A percentile compares a stretch with the other conserved stretches of the same genome.
Evolutionary conservation across 441 rosid species (phyloP).

Genomic region (Corymbia calophylla): DNA sequence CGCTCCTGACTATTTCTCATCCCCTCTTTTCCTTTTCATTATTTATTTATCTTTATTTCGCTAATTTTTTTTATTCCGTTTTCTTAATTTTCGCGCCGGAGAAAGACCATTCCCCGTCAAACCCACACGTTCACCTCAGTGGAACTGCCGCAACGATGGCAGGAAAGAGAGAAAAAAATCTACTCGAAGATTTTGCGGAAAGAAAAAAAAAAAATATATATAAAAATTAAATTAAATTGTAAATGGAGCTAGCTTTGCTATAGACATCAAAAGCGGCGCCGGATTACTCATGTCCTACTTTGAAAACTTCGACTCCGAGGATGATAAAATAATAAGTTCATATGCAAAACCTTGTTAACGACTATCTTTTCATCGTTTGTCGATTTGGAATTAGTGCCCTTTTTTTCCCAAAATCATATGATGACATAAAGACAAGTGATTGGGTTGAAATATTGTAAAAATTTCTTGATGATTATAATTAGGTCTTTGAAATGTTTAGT

Average conservation of each 20-base stretch:
- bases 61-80: background rate
- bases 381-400: background rate
- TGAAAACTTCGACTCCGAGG: background rate
- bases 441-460: background rate
- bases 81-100: background rate
- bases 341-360: background rate
- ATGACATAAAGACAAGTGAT: background rate
- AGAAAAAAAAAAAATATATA: background rate
- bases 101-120: background rate
- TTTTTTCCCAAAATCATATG: background rate
- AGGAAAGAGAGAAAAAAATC: background rate
- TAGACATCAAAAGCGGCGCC: background rate
- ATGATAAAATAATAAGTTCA: background rate
- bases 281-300: background rate
- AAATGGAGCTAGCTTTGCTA: background rate
- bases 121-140: background rate
- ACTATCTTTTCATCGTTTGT: background rate
- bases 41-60: background rate
- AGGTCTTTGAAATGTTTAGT: background rate
- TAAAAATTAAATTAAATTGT: background rate
- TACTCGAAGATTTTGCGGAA: background rate
- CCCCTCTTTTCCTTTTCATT: background rate
- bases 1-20: background rate
- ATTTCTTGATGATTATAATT: background rate
- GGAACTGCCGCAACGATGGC: background rate